Percentiles rank a stretch among this genome's conserved stretches.
Conservation (phyloP, 2,329 filamentous ascomycete species). For the Aspergillus versicolor region DNA sequence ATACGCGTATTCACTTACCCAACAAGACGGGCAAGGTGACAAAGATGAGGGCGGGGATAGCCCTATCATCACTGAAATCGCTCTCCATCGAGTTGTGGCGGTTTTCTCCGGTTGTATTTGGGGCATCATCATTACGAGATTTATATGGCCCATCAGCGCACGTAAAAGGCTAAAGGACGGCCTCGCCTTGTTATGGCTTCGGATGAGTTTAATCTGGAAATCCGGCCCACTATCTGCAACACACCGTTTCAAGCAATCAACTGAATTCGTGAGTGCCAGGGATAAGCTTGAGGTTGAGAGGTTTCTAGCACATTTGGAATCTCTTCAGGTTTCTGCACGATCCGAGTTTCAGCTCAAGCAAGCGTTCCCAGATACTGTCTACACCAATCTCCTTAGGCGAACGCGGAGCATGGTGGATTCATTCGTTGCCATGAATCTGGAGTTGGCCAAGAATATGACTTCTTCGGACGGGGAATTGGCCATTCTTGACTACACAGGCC, state of each 20-base stretch:
- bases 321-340: slow-evolving; percentile 68
- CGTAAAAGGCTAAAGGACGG: slow-evolving; percentile 85
- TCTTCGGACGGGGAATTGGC: slow-evolving; percentile 78
- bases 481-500: slow-evolving; percentile 73
- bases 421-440: slow-evolving; percentile 94
- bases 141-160: slow-evolving; percentile 93
- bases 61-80: slow-evolving; percentile 85
- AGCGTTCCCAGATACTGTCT: slow-evolving; percentile 75
- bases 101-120: slow-evolving; percentile 86
- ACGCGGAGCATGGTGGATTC: slow-evolving; percentile 85
- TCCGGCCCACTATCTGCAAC: slow-evolving; percentile 80
- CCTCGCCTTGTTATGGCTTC: slow-evolving; percentile 84
- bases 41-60: slow-evolving; percentile 80
- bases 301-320: slow-evolving; percentile 72
- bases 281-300: slow-evolving; percentile 86
- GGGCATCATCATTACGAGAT: slow-evolving; percentile 84
- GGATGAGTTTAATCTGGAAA: slow-evolving; percentile 96
- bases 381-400: slow-evolving; percentile 71
- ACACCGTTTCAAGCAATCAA: slow-evolving; percentile 55
- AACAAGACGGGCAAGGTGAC: slow-evolving; percentile 76
- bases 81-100: slow-evolving; percentile 79
- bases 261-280: slow-evolving; percentile 78
- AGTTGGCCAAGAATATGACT: slow-evolving; percentile 76
- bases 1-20: slow-evolving; percentile 87
- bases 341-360: slow-evolving; percentile 86